Evolutionary conservation across 2,329 filamentous ascomycete genomes (phyloP).

Genomic region (Botrytis squamosa): DNA sequence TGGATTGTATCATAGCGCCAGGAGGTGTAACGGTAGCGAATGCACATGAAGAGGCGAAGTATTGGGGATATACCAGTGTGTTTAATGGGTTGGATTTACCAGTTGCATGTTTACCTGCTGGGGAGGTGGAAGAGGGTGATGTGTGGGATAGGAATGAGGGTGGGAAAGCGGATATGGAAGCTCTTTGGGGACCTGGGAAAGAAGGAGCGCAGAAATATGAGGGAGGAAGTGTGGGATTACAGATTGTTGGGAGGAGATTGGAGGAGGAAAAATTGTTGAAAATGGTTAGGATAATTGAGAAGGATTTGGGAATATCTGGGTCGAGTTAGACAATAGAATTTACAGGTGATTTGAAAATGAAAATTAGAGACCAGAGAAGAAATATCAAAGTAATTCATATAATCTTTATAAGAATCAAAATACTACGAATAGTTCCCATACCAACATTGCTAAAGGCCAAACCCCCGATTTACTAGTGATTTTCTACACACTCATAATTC

Average conservation of each 20-base stretch:
- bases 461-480: neutral
- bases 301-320: constrained; percentile 27
- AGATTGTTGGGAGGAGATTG: constrained; percentile 51
- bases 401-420: neutral
- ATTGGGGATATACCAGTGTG: constrained; percentile 26
- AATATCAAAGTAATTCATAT: neutral
- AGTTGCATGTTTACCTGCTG: constrained; percentile 20
- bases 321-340: neutral
- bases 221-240: constrained; percentile 51
- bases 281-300: constrained; percentile 31
- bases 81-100: constrained; percentile 26
- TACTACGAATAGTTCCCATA: neutral
- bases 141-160: neutral
- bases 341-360: neutral
- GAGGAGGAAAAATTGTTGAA: constrained; percentile 55
- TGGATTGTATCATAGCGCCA: constrained; percentile 24
- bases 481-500: neutral
- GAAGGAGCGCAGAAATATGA: constrained; percentile 36
- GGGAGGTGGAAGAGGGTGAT: constrained; percentile 11
- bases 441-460: too few species aligned
- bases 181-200: neutral
- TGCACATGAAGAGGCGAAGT: constrained; percentile 21
- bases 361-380: neutral
- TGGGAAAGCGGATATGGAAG: neutral
- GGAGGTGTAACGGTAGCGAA: constrained; percentile 16